These are phyloP conservation scores for Protomyces arabidopsidicola DNA, from an alignment of 1,139 yeast genomes.

Conservation along the genomic window DNA sequence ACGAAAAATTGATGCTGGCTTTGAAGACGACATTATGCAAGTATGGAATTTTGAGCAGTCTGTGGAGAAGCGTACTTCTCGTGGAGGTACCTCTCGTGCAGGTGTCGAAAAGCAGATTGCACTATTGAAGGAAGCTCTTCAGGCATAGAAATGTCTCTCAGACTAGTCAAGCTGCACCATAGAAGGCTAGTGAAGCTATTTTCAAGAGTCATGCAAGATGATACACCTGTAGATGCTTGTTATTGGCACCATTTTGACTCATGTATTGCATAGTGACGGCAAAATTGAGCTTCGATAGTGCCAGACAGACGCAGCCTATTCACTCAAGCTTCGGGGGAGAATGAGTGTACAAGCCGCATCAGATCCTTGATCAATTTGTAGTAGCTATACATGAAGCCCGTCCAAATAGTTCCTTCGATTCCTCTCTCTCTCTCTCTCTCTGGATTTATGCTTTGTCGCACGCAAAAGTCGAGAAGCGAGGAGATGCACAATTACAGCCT, in stretches of 20 bases:
- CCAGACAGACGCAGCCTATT: not conserved
- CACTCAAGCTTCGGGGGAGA: not conserved
- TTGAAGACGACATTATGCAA: slow-evolving; percentile 70
- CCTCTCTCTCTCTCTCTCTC: too few relatives aligned
- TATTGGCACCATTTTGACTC: slow-evolving; percentile 1
- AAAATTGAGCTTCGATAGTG: slow-evolving; percentile 1
- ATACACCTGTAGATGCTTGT: not conserved
- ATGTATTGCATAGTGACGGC: not conserved
- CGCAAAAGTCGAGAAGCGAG: too few relatives aligned
- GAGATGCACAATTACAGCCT: too few relatives aligned
- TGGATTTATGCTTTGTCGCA: too few relatives aligned
- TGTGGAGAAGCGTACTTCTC: slow-evolving; percentile 94
- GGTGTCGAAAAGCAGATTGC: slow-evolving; percentile 78
- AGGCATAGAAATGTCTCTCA: not conserved
- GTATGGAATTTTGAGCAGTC: slow-evolving; percentile 87
- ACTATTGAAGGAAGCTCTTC: slow-evolving; percentile 35
- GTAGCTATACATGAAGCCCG: not conserved
- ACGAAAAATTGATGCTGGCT: slow-evolving; percentile 70
- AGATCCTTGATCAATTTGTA: not conserved
- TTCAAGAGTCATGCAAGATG: not conserved
- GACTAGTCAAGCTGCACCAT: not conserved
- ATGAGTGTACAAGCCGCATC: not conserved
- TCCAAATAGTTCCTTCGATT: not conserved
- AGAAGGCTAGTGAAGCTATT: not conserved
- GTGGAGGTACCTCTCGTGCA: slow-evolving; percentile 90